phyloP scores from a whole-genome alignment of 2,329 filamentous ascomycete species.

The Emmonsia crescens region DNA sequence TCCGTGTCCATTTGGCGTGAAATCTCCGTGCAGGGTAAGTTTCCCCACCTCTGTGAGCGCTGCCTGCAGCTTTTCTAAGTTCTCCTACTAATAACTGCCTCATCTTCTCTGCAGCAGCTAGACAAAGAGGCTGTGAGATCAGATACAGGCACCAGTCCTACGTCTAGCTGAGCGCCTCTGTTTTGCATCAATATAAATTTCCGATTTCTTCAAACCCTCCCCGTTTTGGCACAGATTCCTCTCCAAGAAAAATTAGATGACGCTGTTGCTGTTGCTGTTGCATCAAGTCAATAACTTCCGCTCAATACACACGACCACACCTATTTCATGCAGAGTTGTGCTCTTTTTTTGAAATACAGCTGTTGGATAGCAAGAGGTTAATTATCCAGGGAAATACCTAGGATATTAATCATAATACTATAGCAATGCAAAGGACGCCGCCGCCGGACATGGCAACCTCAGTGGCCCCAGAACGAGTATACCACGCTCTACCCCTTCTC shows the following conservation, averaged over 20 bases:
- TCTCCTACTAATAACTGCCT: neutral
- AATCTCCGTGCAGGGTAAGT: neutral
- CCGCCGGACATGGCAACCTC: neutral
- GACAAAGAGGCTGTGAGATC: neutral
- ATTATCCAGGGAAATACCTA: neutral
- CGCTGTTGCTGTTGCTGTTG: neutral
- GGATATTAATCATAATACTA: neutral
- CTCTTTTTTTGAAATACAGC: neutral
- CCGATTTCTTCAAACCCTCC: neutral
- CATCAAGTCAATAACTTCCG: neutral
- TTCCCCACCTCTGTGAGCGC: neutral
- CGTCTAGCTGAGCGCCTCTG: neutral
- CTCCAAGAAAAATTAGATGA: neutral
- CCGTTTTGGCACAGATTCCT: neutral
- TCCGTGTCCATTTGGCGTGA: neutral
- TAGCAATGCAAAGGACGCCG: neutral
- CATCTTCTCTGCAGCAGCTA: neutral
- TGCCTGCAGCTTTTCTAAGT: neutral
- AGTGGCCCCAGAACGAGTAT: neutral
- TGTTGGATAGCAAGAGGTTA: neutral
- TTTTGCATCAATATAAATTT: neutral
- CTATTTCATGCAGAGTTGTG: too few species aligned
- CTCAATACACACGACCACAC: neutral
- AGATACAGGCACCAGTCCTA: neutral
- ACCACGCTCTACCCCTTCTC: conserved; percentile 18